Evolutionary conservation across 2,329 filamentous ascomycete genomes (phyloP).

Genomic region (Aspergillus chevalieri): DNA sequence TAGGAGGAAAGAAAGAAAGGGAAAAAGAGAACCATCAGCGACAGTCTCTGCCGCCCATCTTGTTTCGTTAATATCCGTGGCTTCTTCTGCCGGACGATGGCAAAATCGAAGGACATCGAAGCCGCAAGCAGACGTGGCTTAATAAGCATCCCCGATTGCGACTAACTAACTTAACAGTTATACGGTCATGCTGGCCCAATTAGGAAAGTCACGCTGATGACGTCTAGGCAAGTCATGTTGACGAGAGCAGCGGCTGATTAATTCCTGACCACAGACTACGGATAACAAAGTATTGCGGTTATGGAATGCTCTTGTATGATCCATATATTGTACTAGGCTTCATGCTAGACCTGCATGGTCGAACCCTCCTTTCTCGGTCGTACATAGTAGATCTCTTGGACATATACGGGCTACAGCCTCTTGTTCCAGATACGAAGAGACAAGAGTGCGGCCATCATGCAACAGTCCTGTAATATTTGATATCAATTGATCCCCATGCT

Average conservation of each 20-base stretch:
- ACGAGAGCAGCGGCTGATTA: neutral
- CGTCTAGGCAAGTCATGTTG: neutral
- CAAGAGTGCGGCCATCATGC: too few species aligned
- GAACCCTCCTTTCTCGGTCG: too few species aligned
- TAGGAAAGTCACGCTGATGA: neutral
- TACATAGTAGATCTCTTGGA: too few species aligned
- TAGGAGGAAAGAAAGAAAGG: conserved; percentile 2
- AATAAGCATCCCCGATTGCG: neutral
- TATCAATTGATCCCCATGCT: too few species aligned
- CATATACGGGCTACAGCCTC: too few species aligned
- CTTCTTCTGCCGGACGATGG: neutral
- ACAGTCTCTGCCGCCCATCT: neutral
- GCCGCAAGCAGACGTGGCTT: conserved; percentile 35
- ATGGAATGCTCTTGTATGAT: too few species aligned
- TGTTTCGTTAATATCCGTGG: conserved; percentile 6
- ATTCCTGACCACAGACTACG: too few species aligned
- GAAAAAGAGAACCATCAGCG: neutral
- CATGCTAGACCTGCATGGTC: too few species aligned
- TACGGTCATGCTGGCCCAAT: neutral
- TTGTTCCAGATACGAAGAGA: too few species aligned
- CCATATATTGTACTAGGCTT: too few species aligned
- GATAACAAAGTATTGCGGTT: too few species aligned
- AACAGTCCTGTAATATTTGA: too few species aligned
- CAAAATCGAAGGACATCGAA: conserved; percentile 11
- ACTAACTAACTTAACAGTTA: neutral